phyloP scores from a whole-genome alignment of 495 filamentous ascomycete species.

The Monascus purpureus region DNA sequence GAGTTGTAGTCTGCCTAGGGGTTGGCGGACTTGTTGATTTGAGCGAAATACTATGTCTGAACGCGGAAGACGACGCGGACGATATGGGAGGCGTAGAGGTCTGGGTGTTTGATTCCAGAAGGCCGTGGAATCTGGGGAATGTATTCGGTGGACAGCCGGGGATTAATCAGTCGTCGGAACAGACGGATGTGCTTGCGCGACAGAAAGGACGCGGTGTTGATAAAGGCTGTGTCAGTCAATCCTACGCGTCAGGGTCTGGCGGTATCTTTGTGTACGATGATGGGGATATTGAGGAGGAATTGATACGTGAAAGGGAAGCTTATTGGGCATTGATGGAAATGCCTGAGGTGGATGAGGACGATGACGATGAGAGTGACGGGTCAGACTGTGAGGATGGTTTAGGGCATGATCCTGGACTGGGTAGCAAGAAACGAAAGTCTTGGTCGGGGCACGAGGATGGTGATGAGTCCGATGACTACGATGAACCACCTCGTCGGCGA shows the following conservation, averaged over 20 bases:
- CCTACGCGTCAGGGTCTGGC: slow-evolving; percentile 61
- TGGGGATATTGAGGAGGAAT: slow-evolving; percentile 87
- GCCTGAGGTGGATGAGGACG: slow-evolving; percentile 74
- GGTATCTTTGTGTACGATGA: slow-evolving; percentile 91
- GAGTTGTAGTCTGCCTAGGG: slow-evolving; percentile 82
- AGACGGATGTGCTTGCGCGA: slow-evolving; percentile 35
- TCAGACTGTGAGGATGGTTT: slow-evolving; percentile 22
- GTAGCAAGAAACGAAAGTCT: slow-evolving; percentile 66
- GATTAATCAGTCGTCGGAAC: slow-evolving; percentile 28
- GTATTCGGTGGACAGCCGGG: slow-evolving; percentile 63
- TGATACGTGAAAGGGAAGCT: slow-evolving; percentile 58
- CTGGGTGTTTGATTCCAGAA: slow-evolving; percentile 81
- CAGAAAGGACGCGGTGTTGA: slow-evolving; percentile 36
- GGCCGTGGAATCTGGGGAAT: slow-evolving; percentile 92
- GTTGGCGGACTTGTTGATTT: slow-evolving; percentile 85
- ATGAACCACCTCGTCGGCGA: slow-evolving; percentile 58
- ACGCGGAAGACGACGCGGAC: slow-evolving; percentile 36
- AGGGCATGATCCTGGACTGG: slow-evolving; percentile 20
- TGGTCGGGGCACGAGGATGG: slow-evolving; percentile 62
- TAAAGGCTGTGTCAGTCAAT: slow-evolving; percentile 52
- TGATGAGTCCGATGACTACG: slow-evolving; percentile 53
- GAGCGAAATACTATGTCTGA: slow-evolving; percentile 54
- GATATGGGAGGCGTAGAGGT: slow-evolving; percentile 69
- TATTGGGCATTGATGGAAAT: slow-evolving; percentile 73
- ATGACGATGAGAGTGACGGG: slow-evolving; percentile 30